Percentiles rank a stretch among this genome's conserved stretches.
phyloP scores from a whole-genome alignment of 805 yeast genomes.

The Candida tallmaniae region DNA sequence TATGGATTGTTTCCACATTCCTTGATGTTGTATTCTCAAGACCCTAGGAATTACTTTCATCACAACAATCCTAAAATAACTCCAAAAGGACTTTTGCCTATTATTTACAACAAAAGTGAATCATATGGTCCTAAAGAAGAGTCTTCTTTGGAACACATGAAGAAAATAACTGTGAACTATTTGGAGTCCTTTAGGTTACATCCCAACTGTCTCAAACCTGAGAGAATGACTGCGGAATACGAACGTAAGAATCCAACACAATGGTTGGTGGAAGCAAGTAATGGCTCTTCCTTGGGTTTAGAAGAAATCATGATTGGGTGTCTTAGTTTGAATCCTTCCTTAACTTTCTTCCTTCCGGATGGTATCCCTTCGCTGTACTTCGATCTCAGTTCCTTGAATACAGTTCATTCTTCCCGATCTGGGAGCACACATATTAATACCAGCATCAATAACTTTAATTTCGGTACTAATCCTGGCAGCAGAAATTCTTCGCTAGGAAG shows the following conservation, averaged over 20 bases:
- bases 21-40: constrained; percentile 37
- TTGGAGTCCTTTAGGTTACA: constrained; percentile 40
- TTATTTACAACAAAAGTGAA: neutral
- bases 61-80: constrained; percentile 14
- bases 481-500: constrained; percentile 19
- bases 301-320: constrained; percentile 23
- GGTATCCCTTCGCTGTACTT: constrained; percentile 1
- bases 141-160: constrained; percentile 1
- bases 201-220: constrained; percentile 38
- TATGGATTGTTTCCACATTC: constrained; percentile 58
- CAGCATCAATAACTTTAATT: neutral
- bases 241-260: constrained; percentile 17
- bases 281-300: constrained; percentile 12
- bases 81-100: constrained; percentile 6
- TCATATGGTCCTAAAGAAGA: constrained; percentile 2
- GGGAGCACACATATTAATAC: neutral
- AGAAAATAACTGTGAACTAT: constrained; percentile 19
- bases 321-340: constrained; percentile 17
- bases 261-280: constrained; percentile 17
- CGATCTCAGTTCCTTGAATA: neutral
- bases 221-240: constrained; percentile 14
- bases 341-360: constrained; percentile 8
- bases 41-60: constrained; percentile 33
- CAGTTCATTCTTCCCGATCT: neutral
- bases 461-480: constrained; percentile 9